These are phyloP conservation scores for Aspergillus tamarii DNA, from an alignment of 2,329 filamentous ascomycete species.

Conservation along the genomic window DNA sequence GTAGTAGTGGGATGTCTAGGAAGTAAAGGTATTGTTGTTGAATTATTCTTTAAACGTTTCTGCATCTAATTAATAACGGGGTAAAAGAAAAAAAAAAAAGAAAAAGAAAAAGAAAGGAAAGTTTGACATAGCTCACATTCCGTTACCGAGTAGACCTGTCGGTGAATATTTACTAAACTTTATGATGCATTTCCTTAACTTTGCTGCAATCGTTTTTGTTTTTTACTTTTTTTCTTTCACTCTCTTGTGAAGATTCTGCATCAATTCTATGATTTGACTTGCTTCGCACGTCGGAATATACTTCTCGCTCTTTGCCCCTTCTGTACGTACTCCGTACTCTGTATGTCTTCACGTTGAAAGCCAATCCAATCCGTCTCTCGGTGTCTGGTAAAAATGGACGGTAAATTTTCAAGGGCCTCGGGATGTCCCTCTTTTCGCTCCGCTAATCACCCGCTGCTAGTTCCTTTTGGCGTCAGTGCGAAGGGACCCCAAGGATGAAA, in stretches of 20 bases:
- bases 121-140: conserved; percentile 20
- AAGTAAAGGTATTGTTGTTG: conserved; percentile 4
- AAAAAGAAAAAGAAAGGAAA: conserved; percentile 4
- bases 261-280: neutral
- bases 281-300: neutral
- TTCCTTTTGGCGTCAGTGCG: conserved; percentile 15
- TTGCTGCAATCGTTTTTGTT: neutral
- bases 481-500: conserved; percentile 7
- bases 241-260: neutral
- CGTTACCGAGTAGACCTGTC: conserved; percentile 5
- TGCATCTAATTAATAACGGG: conserved; percentile 9
- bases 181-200: conserved; percentile 11
- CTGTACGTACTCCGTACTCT: neutral
- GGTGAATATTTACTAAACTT: conserved; percentile 21
- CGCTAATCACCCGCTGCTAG: conserved; percentile 25
- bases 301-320: neutral
- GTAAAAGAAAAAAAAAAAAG: neutral
- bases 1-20: neutral
- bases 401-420: conserved; percentile 6
- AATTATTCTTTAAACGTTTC: conserved; percentile 12
- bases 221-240: neutral
- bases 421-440: conserved; percentile 4
- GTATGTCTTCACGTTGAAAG: neutral
- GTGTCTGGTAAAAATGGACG: neutral
- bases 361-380: neutral